phyloP scores from a whole-genome alignment of 1,139 yeast species.

The Saccharomyces hybrid region DNA sequence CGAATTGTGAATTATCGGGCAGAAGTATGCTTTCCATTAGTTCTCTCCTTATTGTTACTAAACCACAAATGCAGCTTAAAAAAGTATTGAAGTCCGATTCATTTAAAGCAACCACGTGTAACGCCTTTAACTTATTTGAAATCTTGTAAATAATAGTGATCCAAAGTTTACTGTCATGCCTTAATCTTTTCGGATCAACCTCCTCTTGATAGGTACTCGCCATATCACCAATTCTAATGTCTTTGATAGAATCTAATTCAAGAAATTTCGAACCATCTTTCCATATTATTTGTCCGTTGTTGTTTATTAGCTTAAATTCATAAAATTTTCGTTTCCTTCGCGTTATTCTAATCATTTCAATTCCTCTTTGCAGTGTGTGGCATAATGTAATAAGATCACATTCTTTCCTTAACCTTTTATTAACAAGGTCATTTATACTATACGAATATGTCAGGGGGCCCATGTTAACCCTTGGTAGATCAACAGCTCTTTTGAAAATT shows the following conservation, averaged over 20 bases:
- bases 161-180: constrained; percentile 54
- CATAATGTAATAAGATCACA: background rate
- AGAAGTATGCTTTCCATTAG: constrained; percentile 46
- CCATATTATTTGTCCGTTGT: constrained; percentile 25
- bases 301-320: constrained; percentile 17
- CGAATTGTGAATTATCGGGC: constrained; percentile 46
- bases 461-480: background rate
- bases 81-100: constrained; percentile 54
- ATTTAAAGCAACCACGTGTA: constrained; percentile 71
- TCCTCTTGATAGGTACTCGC: constrained; percentile 83
- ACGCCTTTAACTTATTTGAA: constrained; percentile 46
- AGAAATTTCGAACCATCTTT: constrained; percentile 32
- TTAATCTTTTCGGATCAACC: constrained; percentile 46
- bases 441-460: constrained; percentile 2
- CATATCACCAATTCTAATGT: constrained; percentile 56
- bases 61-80: constrained; percentile 38
- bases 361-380: constrained; percentile 14
- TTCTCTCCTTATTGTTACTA: constrained; percentile 44
- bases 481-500: constrained; percentile 4
- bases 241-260: constrained; percentile 64
- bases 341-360: constrained; percentile 25
- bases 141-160: constrained; percentile 61
- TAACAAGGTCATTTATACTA: background rate
- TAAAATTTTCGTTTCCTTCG: constrained; percentile 24
- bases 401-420: background rate